Evolutionary conservation across 257 asterid species (phyloP), one percentile per base, ranked within the genome.

Genomic region (Solanum boliviense): DNA sequence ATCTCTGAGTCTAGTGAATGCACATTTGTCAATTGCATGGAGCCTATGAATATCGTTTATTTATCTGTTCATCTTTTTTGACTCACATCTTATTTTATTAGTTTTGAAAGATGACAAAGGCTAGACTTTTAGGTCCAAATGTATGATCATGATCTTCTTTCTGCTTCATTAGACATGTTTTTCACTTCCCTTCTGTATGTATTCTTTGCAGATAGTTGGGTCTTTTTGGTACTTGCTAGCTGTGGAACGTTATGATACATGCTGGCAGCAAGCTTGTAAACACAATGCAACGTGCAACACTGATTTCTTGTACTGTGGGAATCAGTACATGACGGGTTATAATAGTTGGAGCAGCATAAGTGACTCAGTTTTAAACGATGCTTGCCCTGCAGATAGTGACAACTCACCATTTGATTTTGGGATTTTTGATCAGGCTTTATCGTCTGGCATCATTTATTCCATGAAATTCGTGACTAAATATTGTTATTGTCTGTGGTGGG

Each of bases 401-500:
- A 85, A 91, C 88, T 91, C 95, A 15, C 96, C 98, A 39, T 98
- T 74, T 21, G 99, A 96, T 93, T 98, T 98, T 89, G 99, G 99
- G 90, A 97, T 97, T 84, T 97, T 95, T 90, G 41, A 83, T 86
- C 98, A 95, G 93, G 99, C 99, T 67, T 93, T 97, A 90, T 92
- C 93, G 8, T 94, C 99, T 71, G 95, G 88, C 88, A 92, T 97
- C 83, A 96, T 96, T 91, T 94, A 93, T 62, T 95, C 98, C 34
- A 93, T 58, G 89, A 90, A 89, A 18, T 97, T 97, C 89, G 39
- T 93, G 86, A 88, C 97, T 41, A 97, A 97, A 89, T 97, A 97
- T 84, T 95, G 96, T 89, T 97, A 97, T 92, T 97, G 99, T 88
- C 95, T 97, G 36, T 97, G 99, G 99, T 97, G 99, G 99, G 99